Base-by-base conservation (phyloP, 495 filamentous ascomycete species). In the Penicillium simplicissimum region DNA sequence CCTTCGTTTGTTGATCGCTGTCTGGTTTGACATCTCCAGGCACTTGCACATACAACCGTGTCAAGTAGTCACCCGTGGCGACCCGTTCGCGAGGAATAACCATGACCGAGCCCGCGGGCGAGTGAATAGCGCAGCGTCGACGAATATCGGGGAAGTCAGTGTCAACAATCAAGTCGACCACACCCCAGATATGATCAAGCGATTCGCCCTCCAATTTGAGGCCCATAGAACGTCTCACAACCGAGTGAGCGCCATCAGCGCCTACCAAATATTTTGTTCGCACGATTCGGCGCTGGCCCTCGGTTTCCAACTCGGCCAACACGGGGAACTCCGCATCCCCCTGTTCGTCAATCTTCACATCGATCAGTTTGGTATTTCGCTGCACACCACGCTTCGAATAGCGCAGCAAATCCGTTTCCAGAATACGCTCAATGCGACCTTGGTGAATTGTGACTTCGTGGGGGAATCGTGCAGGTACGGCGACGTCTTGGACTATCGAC, bases 91-190 rank as follows among this genome's bases (percentile, higher is more conserved):
- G 82, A 0, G 89, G 89, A 55, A 93, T 88, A 8, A 89, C 75
- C 82, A 93, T 88, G 25, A 92, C 76, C 14, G 82, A 87, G 2
- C 88, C 88, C 0, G 81, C 81, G 9, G 84, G 83, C 9, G 85
- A 86, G 67, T 91, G 88, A 56, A 91, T 86, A 14, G 86, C 84
- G 60, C 86, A 88, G 37, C 84, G 77, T 63, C 80, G 81, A 51
- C 89, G 77, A 53, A 92, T 87, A 68, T 91, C 89, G 8, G 88
- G 87, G 58, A 90, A 90, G 67, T 90, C 80, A 2, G 87, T 87
- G 51, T 87, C 85, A 0, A 87, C 83, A 1, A 90, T 76, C 35
- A 89, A 73, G 63, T 91, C 88, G 19, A 89, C 72, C 1, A 88
- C 85, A 14, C 85, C 86, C 85, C 86, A 88, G 54, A 89, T 80